Evolutionary conservation across 345 rosid genomes (phyloP), one percentile per base, ranked within the genome.

Genomic region (Viola odorata): DNA sequence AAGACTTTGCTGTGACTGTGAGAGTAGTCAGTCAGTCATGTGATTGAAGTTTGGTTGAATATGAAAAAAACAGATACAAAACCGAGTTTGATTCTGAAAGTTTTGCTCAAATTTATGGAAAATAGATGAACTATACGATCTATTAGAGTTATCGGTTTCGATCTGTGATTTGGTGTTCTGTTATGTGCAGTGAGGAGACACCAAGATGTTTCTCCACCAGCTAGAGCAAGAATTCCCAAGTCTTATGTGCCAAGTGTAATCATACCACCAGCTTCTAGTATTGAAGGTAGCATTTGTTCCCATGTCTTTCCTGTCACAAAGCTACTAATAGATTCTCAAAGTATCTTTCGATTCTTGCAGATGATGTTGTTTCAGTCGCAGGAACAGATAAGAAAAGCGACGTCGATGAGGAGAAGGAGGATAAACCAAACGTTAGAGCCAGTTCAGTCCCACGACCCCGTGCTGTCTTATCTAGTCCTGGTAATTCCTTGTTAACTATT

Each of bases 381-480:
- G 77, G 38, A 53, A 5, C 59, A 50, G 83, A 75, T 53, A 79
- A 69, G 55, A 74, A 68, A 37, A 64, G 70, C 49, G 49, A 36
- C 48, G 23, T 45, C 3, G 68, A 67, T 12, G 81, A 72, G 62
- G 77, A 68, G 39, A 59, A 72, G 62, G 77, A 68, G 39, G 61
- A 70, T 14, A 79, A 61, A 72, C 80, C 76, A 60, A 78, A 76
- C n/a, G 71, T 79, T 17, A 76, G 82, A 68, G 82, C 80, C 56
- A 44, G 80, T 74, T 45, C 77, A 38, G 63, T 82, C 58, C 80
- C 67, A 7, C 91, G 85, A 8, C 91, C 89, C 8, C 85, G 92
- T 45, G 92, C 92, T 64, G 82, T 86, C 50, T 23, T 83, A 57
- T 86, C 92, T 23, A 86, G 92, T 70, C 89, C 85, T 15, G 82